Evolutionary conservation across 1,139 yeast species (phyloP), one percentile per base, ranked within the genome.

Genomic region (Pichia sp.): DNA sequence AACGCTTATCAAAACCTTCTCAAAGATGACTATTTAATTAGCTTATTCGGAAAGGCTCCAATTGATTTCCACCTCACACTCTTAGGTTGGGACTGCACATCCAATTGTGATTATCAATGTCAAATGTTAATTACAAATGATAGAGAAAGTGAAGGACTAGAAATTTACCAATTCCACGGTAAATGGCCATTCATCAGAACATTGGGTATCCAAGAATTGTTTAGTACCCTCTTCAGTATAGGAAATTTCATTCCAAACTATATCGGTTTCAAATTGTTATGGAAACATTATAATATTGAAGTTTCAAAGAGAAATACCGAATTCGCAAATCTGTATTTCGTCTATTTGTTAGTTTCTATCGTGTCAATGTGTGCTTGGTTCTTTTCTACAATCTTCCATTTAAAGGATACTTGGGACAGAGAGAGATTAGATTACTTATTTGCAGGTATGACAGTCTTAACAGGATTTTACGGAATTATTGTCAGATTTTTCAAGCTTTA

Each of bases 171-270:
- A 62, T 93, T 89, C 67, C 98, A 93, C 65, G 99, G 99, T 0
- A 93, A 93, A 67, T 93, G 99, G 99, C 98, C 98, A 2, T 93
- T 93, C 60, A 56, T 71, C 37, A 73, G 99, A 47, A 61, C 85
- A 1, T 67, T 73, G 18, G 96, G 96, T 0, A 71, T 86, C 28
- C 99, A 93, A 63, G 99, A 93, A 62, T 69, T 90, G 0, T 85
- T 83, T 15, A 84, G 96, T n/a, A 81, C 85, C 2, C 28, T 89
- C 1, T 93, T 93, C 65, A 86, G 96, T 12, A 55, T 91, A 10
- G 83, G 88, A 9, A 93, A 93, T 62, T 79, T 88, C 48, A 56
- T 80, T 17, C 95, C 96, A 2, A 95, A 91, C 63, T 78, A 73
- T 52, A 48, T 69, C 40, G 96, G 96, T 3, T 75, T 74, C 46